Conservation (phyloP, 768 basidiomycete species). For the Russula brevipes region DNA sequence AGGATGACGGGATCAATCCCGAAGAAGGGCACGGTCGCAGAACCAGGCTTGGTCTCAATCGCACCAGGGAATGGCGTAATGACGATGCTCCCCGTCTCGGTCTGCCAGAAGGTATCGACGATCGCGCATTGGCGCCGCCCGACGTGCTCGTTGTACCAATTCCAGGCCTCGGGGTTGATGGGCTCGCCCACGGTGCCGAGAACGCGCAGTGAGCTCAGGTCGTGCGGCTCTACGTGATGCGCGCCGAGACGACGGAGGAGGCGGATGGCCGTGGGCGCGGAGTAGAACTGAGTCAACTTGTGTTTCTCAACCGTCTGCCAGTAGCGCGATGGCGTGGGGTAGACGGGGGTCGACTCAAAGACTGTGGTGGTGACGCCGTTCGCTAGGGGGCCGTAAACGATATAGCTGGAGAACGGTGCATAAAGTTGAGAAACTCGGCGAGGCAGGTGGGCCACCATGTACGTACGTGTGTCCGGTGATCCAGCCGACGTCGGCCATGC, state of each 20-base stretch:
- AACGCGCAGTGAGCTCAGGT: constrained; percentile 77
- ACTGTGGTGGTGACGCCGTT: constrained; percentile 81
- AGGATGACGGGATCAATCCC: constrained; percentile 87
- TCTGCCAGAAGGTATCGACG: constrained; percentile 97
- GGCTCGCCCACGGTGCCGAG: constrained; percentile 95
- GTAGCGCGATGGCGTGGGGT: constrained; percentile 93
- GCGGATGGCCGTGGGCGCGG: constrained; percentile 91
- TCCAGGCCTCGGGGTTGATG: constrained; percentile 98
- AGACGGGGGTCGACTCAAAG: constrained; percentile 95
- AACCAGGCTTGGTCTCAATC: constrained; percentile 91
- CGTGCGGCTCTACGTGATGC: constrained; percentile 78
- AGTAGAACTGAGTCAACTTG: constrained; percentile 94
- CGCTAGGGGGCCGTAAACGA: constrained; percentile 91
- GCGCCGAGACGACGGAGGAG: constrained; percentile 81
- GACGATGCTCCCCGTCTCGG: constrained; percentile 94
- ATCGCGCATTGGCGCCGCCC: constrained; percentile 85
- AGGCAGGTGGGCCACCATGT: too few relatives aligned
- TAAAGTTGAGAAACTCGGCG: not conserved
- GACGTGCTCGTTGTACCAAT: constrained; percentile 97
- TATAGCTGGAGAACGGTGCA: constrained; percentile 49
- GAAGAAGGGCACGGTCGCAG: constrained; percentile 97
- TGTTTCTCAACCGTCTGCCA: constrained; percentile 94
- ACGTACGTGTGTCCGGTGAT: constrained; percentile 89
- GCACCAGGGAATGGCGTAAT: constrained; percentile 96
- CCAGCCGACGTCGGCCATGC: constrained; percentile 99